A percentile compares a stretch with the other conserved stretches of the same genome.
Evolutionary conservation across 441 rosid species (phyloP).

Genomic region (Raphanus hybrid): DNA sequence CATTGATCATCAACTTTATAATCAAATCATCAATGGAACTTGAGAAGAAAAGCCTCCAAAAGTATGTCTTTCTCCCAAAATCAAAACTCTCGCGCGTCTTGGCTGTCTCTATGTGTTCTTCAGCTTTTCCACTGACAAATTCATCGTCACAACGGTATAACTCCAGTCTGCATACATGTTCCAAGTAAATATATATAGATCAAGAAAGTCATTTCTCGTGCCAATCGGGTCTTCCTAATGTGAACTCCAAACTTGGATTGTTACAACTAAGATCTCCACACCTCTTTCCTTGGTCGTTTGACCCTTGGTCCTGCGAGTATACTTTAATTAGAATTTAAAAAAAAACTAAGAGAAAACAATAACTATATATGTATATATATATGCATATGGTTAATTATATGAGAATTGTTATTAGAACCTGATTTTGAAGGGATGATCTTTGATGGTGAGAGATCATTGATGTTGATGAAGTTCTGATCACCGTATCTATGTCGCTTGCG

Average conservation of each 20-base stretch:
- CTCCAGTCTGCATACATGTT: conserved; percentile 23
- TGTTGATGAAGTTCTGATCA: conserved; percentile 43
- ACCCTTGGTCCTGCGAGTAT: conserved; percentile 25
- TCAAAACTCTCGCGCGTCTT: conserved; percentile 19
- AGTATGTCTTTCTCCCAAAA: conserved; percentile 20
- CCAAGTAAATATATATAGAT: conserved; percentile 1
- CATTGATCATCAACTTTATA: conserved; percentile 35
- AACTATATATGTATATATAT: neutral
- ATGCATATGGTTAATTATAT: neutral
- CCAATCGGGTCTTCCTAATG: conserved; percentile 86
- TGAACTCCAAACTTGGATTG: conserved; percentile 79
- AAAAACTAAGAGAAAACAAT: neutral
- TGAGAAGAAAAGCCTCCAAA: conserved; percentile 36
- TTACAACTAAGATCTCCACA: conserved; percentile 53
- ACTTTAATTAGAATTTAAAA: neutral
- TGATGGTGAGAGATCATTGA: conserved; percentile 38
- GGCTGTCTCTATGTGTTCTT: conserved; percentile 19
- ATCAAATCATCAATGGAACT: conserved; percentile 32
- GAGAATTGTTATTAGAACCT: conserved; percentile 25
- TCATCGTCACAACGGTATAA: conserved; percentile 22
- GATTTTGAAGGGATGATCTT: conserved; percentile 34
- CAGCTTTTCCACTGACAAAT: conserved; percentile 19
- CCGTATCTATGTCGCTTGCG: conserved; percentile 46
- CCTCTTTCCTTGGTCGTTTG: conserved; percentile 37
- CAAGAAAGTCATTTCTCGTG: conserved; percentile 51